A percentile compares a stretch with the other conserved stretches of the same genome.
Evolutionary conservation across 2,329 filamentous ascomycete species (phyloP).

Genomic region (Botrytis porri): DNA sequence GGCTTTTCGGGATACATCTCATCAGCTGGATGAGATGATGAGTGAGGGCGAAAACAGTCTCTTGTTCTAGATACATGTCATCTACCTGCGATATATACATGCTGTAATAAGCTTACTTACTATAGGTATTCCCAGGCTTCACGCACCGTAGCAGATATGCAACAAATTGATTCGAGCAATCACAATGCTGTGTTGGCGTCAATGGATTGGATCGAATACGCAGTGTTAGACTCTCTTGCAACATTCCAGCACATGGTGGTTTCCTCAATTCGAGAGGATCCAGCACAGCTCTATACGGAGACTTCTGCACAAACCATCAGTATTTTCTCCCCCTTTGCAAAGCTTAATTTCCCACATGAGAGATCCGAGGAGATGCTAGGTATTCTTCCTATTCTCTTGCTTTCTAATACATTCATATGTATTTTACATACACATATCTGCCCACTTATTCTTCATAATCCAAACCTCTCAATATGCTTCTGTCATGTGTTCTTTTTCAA

Average conservation of each 20-base stretch:
- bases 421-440: not conserved
- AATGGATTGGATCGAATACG: no score
- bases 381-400: not conserved
- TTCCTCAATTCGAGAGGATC: no score
- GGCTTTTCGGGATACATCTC: not conserved
- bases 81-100: not conserved
- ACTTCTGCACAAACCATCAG: no score
- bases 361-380: not conserved
- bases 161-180: no score
- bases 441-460: not conserved
- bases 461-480: not conserved
- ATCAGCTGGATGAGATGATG: not conserved
- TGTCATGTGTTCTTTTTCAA: not conserved
- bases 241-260: fast-evolving
- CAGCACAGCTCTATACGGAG: no score
- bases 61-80: not conserved
- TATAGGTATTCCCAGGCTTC: no score
- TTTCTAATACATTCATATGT: not conserved
- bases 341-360: not conserved
- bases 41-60: not conserved
- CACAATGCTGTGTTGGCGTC: no score
- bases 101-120: no score
- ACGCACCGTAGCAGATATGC: no score
- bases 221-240: not conserved
- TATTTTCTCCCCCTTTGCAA: no score